phyloP scores from a whole-genome alignment of 768 basidiomycete species.

The Lactarius pseudohatsudake region DNA sequence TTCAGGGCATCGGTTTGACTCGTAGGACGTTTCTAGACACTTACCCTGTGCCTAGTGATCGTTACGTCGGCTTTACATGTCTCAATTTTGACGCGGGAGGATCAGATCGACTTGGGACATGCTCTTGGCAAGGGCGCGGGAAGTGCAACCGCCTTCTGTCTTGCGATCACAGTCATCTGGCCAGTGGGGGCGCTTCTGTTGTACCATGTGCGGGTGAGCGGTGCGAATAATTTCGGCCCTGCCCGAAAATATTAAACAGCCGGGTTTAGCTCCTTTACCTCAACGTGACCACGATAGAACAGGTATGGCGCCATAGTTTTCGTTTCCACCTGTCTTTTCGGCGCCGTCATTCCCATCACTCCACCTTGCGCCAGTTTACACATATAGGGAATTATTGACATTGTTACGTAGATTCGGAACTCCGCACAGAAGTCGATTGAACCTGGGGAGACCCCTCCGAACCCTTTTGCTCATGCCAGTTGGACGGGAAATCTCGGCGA shows the following conservation, averaged over 20 bases:
- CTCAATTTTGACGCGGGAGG: conserved; percentile 57
- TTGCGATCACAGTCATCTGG: conserved; percentile 76
- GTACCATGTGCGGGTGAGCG: conserved; percentile 84
- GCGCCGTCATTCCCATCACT: conserved; percentile 20
- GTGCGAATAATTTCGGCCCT: not conserved
- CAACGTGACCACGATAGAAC: conserved; percentile 96
- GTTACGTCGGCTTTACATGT: conserved; percentile 83
- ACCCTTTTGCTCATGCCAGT: conserved; percentile 83
- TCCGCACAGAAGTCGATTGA: conserved; percentile 74
- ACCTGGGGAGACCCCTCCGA: conserved; percentile 65
- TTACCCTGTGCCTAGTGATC: conserved; percentile 72
- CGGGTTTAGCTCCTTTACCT: conserved; percentile 64
- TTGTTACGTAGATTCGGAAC: conserved; percentile 66
- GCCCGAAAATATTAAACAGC: conserved; percentile 16
- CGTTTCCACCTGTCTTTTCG: conserved; percentile 26
- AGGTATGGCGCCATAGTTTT: conserved; percentile 46
- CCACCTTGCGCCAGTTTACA: conserved; percentile 25
- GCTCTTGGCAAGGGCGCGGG: conserved; percentile 57
- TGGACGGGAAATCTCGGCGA: conserved; percentile 74
- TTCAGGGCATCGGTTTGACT: conserved; percentile 16
- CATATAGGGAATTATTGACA: conserved; percentile 22
- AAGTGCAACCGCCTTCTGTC: conserved; percentile 75
- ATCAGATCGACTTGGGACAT: conserved; percentile 49
- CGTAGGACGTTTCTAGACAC: conserved; percentile 47
- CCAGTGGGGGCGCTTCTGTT: conserved; percentile 75